These are phyloP conservation scores for Suhomyces panamericanus DNA, from an alignment of 1,139 yeast genomes.

Conservation along the genomic window DNA sequence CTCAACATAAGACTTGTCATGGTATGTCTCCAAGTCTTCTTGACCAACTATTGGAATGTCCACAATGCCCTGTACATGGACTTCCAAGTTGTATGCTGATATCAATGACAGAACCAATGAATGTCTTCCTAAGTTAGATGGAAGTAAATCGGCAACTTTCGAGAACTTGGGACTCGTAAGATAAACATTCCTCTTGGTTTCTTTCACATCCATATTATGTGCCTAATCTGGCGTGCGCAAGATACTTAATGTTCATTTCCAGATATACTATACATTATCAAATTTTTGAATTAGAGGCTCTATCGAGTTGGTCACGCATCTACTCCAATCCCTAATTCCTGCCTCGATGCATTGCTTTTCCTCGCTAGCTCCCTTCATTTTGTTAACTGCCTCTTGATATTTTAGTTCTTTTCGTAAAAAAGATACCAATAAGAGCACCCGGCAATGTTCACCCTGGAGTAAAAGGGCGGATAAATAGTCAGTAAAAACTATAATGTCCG, in stretches of 20 bases:
- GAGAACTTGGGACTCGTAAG: conserved; percentile 24
- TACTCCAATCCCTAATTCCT: conserved; percentile 27
- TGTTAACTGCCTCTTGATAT: conserved; percentile 17
- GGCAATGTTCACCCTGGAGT: conserved; percentile 19
- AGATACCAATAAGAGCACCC: conserved; percentile 26
- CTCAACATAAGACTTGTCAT: conserved; percentile 38
- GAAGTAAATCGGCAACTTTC: conserved; percentile 43
- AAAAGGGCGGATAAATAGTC: conserved; percentile 26
- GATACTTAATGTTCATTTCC: too few species aligned
- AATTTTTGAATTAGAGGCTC: neutral
- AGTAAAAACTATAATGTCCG: conserved; percentile 49
- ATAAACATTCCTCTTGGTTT: conserved; percentile 22
- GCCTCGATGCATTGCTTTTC: conserved; percentile 12
- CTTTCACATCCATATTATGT: neutral
- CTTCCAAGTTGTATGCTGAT: conserved; percentile 39
- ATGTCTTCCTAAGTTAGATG: conserved; percentile 54
- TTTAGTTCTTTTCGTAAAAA: conserved; percentile 19
- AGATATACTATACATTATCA: too few species aligned
- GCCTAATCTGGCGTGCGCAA: neutral
- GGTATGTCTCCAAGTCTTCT: conserved; percentile 38
- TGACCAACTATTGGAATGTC: conserved; percentile 24
- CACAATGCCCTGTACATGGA: conserved; percentile 25
- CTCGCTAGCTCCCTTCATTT: neutral
- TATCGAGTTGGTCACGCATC: conserved; percentile 13
- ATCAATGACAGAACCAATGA: conserved; percentile 46